These are phyloP conservation scores for Marchantia paleacea DNA, from an alignment of 225 moss, liverwort and hornwort species.

Conservation along the genomic window DNA sequence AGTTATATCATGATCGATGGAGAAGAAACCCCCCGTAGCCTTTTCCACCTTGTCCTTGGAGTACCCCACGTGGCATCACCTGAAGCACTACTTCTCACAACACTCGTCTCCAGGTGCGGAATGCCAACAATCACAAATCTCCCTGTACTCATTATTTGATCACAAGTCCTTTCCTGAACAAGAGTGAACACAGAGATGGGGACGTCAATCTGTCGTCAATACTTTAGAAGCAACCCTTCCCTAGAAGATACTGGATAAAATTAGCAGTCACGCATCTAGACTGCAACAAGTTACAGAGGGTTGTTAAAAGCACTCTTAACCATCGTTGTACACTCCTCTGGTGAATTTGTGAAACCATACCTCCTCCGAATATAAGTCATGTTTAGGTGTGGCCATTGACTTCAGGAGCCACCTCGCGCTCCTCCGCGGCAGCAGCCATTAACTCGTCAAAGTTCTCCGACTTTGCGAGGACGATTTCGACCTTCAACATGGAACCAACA, in stretches of 20 bases:
- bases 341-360: neutral
- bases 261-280: too few species aligned
- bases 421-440: constrained; percentile 93
- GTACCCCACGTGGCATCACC: constrained; percentile 12
- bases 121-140: constrained; percentile 20
- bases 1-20: constrained; percentile 19
- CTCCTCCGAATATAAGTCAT: constrained; percentile 16
- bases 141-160: constrained; percentile 22
- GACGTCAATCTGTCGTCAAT: neutral
- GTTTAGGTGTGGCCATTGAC: constrained; percentile 61
- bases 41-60: constrained; percentile 24
- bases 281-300: too few species aligned
- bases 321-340: neutral
- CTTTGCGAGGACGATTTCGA: constrained; percentile 86
- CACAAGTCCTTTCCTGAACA: constrained; percentile 20
- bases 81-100: constrained; percentile 21
- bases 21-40: constrained; percentile 19
- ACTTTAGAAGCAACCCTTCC: neutral
- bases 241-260: neutral
- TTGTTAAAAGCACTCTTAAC: too few species aligned
- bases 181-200: neutral
- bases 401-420: constrained; percentile 89
- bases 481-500: constrained; percentile 36
- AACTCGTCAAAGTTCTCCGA: constrained; percentile 93
- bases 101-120: constrained; percentile 17